These are phyloP conservation scores for Boletellus dicymbophilus DNA, from an alignment of 1,284 basidiomycete species.

Conservation along the genomic window DNA sequence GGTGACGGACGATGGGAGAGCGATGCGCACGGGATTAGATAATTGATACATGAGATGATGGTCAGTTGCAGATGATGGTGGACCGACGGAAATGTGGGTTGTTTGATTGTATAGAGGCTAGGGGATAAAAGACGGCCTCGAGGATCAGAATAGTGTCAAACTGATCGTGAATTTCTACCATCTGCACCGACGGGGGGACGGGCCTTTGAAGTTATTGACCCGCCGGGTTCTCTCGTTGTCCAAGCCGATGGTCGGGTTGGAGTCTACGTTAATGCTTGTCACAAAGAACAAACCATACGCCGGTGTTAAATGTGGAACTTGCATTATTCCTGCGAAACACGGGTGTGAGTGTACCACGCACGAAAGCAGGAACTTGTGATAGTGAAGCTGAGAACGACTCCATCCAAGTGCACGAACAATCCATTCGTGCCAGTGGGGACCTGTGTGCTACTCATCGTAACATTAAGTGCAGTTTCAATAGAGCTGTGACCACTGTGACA, in stretches of 20 bases:
- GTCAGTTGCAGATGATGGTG: no score
- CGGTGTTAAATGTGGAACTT: neutral
- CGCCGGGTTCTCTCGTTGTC: constrained; percentile 10
- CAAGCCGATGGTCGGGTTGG: constrained; percentile 6
- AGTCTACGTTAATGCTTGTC: constrained; percentile 14
- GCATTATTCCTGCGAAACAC: neutral
- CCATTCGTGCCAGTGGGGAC: constrained; percentile 1
- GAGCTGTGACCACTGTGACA: no score
- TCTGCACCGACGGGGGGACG: constrained; percentile 24
- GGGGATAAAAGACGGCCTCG: no score
- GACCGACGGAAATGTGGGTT: no score
- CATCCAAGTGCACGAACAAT: constrained; percentile 5
- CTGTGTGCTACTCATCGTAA: constrained; percentile 13
- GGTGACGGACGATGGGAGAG: no score
- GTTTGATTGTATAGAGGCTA: no score
- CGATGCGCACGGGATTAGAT: no score
- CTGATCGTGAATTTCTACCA: constrained; percentile 90
- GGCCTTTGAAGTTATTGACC: no score
- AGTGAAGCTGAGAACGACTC: constrained; percentile 5
- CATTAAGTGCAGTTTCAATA: constrained; percentile 12
- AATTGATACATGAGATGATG: no score
- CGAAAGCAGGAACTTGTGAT: constrained; percentile 15
- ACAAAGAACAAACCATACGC: constrained; percentile 5
- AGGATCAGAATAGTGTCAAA: constrained; percentile 97
- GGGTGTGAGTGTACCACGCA: neutral